Conservation (phyloP, 2,329 filamentous ascomycete genomes). For the Diaporthe ilicicola region DNA sequence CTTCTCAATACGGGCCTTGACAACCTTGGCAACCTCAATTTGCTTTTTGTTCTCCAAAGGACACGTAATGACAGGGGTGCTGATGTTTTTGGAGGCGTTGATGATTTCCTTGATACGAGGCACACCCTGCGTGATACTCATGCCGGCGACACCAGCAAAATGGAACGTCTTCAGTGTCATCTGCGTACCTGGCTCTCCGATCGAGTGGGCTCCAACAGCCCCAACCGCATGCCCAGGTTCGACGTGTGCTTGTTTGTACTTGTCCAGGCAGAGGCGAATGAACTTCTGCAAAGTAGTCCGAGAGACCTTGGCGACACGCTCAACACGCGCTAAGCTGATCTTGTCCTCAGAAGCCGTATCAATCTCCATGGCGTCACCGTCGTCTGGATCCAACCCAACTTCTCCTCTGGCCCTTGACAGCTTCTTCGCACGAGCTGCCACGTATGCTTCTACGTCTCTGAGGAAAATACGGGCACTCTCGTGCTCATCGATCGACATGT, state of each 20-base stretch:
- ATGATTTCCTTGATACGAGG: slow-evolving; percentile 99
- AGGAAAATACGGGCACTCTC: slow-evolving; percentile 88
- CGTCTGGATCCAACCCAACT: slow-evolving; percentile 57
- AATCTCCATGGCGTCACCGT: slow-evolving; percentile 42
- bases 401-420: slow-evolving; percentile 62
- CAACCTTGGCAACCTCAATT: slow-evolving; percentile 84
- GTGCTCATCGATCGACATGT: slow-evolving; percentile 76
- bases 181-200: slow-evolving; percentile 97
- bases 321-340: slow-evolving; percentile 55
- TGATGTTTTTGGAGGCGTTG: slow-evolving; percentile 94
- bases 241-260: slow-evolving; percentile 90
- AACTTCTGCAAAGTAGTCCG: slow-evolving; percentile 77
- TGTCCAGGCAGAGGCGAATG: slow-evolving; percentile 82
- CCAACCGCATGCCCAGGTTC: slow-evolving; percentile 96
- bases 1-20: slow-evolving; percentile 95
- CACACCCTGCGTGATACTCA: slow-evolving; percentile 99
- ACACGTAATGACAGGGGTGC: slow-evolving; percentile 92
- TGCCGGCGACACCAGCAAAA: slow-evolving; percentile 98
- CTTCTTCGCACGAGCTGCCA: slow-evolving; percentile 68
- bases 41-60: slow-evolving; percentile 79
- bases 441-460: slow-evolving; percentile 77
- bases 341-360: slow-evolving; percentile 38
- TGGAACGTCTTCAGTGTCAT: slow-evolving; percentile 99
- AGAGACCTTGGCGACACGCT: slow-evolving; percentile 87
- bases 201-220: slow-evolving; percentile 95